Conservation (phyloP, 371 early-diverging fungal genomes). For the Mucor racemosus region DNA sequence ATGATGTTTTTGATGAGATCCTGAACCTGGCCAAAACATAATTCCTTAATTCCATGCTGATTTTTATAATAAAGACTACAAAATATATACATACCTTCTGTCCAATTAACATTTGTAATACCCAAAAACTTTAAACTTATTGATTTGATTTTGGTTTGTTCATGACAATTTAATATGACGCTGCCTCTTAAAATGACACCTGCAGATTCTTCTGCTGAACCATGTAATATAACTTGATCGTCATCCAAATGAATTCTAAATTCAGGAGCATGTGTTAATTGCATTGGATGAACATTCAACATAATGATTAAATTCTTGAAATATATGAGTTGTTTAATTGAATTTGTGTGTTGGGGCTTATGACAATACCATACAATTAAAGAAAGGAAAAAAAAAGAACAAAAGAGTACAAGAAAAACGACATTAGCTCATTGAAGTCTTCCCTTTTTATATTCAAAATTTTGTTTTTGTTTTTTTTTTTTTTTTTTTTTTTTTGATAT, state of each 20-base stretch:
- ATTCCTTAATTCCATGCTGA: no score
- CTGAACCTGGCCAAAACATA: no score
- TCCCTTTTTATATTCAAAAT: neutral
- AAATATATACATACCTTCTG: slow-evolving; percentile 29
- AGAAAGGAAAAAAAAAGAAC: no score
- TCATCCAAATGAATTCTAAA: slow-evolving; percentile 38
- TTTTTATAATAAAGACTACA: no score
- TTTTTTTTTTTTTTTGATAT: no score
- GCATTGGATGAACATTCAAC: slow-evolving; percentile 22
- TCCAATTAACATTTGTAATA: slow-evolving; percentile 32
- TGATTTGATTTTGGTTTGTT: slow-evolving; percentile 35
- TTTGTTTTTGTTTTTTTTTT: neutral
- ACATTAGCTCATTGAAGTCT: neutral
- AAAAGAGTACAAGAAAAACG: neutral
- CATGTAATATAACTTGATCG: slow-evolving; percentile 33
- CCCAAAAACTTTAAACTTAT: slow-evolving; percentile 33
- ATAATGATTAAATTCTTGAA: no score
- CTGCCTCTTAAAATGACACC: slow-evolving; percentile 36
- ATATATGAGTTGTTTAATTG: no score
- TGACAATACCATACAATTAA: no score
- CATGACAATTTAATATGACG: slow-evolving; percentile 29
- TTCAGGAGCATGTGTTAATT: slow-evolving; percentile 16
- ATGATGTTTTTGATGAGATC: slow-evolving; percentile 17
- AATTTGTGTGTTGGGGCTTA: no score
- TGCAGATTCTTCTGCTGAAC: slow-evolving; percentile 36